Evolutionary conservation across 192 early-diverging fungal species (phyloP).

Genomic region (Entrophospora sp.): DNA sequence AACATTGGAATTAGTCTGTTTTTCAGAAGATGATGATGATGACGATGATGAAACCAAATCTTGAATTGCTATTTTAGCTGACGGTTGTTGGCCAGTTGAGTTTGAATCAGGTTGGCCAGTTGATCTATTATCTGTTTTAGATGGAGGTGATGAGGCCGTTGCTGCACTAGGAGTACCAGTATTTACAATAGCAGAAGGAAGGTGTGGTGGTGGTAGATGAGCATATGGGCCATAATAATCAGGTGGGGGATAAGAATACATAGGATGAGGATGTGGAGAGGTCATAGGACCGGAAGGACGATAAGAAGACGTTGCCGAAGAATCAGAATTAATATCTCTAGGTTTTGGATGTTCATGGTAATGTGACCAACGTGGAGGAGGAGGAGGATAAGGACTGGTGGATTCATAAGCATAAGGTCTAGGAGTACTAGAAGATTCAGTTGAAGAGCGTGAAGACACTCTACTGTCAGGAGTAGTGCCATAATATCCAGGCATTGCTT

Average conservation of each 20-base stretch:
- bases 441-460: background rate
- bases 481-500: background rate
- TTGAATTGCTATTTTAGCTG: background rate
- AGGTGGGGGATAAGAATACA: background rate
- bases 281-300: background rate
- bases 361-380: background rate
- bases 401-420: constrained; percentile 8
- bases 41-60: background rate
- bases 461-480: background rate
- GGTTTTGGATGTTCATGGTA: background rate
- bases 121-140: background rate
- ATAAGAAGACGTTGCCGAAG: background rate
- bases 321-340: background rate
- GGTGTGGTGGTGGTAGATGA: background rate
- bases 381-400: constrained; percentile 9
- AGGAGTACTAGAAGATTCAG: background rate
- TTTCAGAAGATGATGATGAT: background rate
- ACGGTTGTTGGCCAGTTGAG: too few species aligned
- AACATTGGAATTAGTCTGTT: background rate
- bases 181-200: background rate
- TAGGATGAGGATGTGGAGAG: background rate
- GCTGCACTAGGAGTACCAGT: too few species aligned
- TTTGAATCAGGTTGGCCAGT: background rate
- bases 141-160: background rate
- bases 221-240: constrained; percentile 3